These are phyloP conservation scores for Chiua sp. DNA, from an alignment of 1,284 basidiomycete species.

Conservation along the genomic window DNA sequence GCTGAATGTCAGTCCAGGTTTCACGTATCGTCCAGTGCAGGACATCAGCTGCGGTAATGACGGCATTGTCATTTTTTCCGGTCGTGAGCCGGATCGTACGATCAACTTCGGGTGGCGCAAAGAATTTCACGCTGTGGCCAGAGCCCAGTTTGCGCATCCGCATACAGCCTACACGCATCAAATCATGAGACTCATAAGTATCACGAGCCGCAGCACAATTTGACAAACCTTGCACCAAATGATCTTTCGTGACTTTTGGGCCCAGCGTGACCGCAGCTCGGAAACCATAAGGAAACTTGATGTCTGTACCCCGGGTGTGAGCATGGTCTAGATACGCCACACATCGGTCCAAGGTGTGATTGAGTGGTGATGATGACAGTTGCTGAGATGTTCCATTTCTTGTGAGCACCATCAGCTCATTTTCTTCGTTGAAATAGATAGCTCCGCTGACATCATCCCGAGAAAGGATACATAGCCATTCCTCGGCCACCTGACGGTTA, in stretches of 20 bases:
- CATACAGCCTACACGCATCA: conserved; percentile 42
- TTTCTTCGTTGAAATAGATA: conserved; percentile 50
- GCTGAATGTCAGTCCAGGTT: conserved; percentile 49
- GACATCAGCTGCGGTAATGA: conserved; percentile 40
- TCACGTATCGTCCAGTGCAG: conserved; percentile 50
- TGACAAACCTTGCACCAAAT: conserved; percentile 51
- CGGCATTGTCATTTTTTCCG: conserved; percentile 8
- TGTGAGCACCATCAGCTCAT: conserved; percentile 28
- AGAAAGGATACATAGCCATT: conserved; percentile 43
- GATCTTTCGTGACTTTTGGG: conserved; percentile 56
- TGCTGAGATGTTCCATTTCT: conserved; percentile 43
- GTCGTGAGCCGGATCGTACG: conserved; percentile 35
- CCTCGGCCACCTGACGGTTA: conserved; percentile 45
- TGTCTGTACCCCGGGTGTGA: conserved; percentile 59
- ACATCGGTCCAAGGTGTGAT: conserved; percentile 45
- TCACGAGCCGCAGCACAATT: not conserved
- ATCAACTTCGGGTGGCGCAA: conserved; percentile 51
- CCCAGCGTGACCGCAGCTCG: conserved; percentile 29
- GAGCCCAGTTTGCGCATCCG: conserved; percentile 53
- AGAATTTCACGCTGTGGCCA: conserved; percentile 52
- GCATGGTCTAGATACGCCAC: conserved; percentile 59
- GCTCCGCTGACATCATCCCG: conserved; percentile 39
- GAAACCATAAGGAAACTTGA: conserved; percentile 49
- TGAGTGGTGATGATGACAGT: conserved; percentile 48
- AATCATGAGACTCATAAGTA: not conserved